A percentile compares a stretch with the other conserved stretches of the same genome.
Conservation (phyloP, 2,329 filamentous ascomycete species). For the Thielaviopsis punctulata region DNA sequence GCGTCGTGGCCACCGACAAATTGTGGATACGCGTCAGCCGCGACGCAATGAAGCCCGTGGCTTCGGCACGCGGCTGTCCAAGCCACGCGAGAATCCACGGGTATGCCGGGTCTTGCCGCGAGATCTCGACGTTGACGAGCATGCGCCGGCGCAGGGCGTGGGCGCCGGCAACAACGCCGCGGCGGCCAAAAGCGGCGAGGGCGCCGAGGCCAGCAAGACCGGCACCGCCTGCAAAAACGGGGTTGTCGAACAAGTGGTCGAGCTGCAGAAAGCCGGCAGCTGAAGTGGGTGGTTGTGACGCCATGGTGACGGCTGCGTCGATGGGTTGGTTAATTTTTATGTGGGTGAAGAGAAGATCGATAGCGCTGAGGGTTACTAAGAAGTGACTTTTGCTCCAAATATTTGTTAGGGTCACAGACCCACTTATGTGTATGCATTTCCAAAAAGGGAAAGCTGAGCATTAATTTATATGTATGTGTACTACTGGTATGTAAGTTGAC, state of each 20-base stretch:
- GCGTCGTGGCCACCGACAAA: slow-evolving; percentile 37
- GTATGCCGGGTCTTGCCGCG: slow-evolving; percentile 82
- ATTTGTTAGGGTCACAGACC: no score
- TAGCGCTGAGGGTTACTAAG: no score
- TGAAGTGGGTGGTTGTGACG: not conserved
- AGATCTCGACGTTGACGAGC: slow-evolving; percentile 91
- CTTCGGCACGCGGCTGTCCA: slow-evolving; percentile 53
- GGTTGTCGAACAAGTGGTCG: slow-evolving; percentile 39
- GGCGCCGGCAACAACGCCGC: slow-evolving; percentile 55
- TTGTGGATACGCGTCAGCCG: slow-evolving; percentile 43
- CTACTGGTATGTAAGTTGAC: no score
- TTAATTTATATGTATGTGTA: no score
- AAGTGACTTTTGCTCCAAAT: no score
- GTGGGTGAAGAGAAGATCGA: not conserved
- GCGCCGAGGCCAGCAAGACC: slow-evolving; percentile 82
- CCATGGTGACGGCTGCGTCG: not conserved
- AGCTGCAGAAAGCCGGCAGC: slow-evolving; percentile 13
- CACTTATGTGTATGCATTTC: no score
- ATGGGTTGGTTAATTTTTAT: not conserved
- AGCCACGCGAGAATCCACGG: slow-evolving; percentile 92
- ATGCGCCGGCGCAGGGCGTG: slow-evolving; percentile 65
- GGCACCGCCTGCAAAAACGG: slow-evolving; percentile 55
- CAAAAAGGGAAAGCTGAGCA: no score
- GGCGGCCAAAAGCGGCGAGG: slow-evolving; percentile 62
- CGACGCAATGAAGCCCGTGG: slow-evolving; percentile 39